A percentile compares a stretch with the other conserved stretches of the same genome.
phyloP scores from a whole-genome alignment of 2,329 filamentous ascomycete species.

The Colletotrichum sidae region DNA sequence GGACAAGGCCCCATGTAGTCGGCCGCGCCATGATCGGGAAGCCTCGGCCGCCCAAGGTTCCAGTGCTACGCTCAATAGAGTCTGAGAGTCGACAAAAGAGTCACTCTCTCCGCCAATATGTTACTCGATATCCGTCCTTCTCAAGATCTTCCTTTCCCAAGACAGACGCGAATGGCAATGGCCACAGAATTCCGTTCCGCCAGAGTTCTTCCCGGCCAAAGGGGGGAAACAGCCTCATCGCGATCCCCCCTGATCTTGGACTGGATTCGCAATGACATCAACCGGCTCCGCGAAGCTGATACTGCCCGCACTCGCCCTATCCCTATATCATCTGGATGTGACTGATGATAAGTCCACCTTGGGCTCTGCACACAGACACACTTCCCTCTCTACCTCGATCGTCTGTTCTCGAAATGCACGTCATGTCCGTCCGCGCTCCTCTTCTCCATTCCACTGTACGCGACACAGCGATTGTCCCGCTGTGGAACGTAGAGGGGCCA shows the following conservation, averaged over 20 bases:
- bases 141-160: no score
- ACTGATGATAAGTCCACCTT: neutral
- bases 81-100: constrained; percentile 13
- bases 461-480: constrained; percentile 25
- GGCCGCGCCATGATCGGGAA: constrained; percentile 13
- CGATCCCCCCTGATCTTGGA: neutral
- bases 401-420: constrained; percentile 1
- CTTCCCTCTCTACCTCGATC: neutral
- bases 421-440: constrained; percentile 24
- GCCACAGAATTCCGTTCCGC: no score
- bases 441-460: constrained; percentile 34
- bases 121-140: no score
- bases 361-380: neutral
- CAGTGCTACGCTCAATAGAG: constrained; percentile 16
- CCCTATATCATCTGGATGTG: constrained; percentile 6
- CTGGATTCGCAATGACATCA: neutral
- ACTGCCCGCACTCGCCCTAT: neutral
- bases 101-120: neutral
- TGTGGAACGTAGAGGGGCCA: constrained; percentile 27
- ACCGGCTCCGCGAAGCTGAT: neutral
- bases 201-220: no score
- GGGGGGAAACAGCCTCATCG: neutral
- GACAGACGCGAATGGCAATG: no score
- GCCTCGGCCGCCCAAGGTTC: constrained; percentile 16
- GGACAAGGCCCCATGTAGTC: constrained; percentile 14